phyloP scores from a whole-genome alignment of 1,139 yeast species.

The Hansenula lynferdii region DNA sequence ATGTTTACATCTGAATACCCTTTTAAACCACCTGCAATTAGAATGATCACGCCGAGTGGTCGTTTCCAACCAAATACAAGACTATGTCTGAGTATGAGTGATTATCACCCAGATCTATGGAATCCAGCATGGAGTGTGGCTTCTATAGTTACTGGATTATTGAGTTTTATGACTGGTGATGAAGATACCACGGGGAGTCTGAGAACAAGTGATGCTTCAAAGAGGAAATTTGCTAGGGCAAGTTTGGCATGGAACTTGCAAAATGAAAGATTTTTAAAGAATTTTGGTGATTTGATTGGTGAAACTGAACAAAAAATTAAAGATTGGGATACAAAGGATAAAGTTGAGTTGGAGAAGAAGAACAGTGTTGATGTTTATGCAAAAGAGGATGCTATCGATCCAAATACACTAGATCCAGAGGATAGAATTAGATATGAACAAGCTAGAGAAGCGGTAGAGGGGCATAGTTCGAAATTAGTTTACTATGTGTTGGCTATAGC shows the following conservation, averaged over 20 bases:
- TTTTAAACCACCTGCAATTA: slow-evolving; percentile 86
- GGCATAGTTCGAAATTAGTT: slow-evolving; percentile 20
- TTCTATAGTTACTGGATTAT: slow-evolving; percentile 76
- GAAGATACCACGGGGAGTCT: slow-evolving; percentile 57
- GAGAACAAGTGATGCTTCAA: slow-evolving; percentile 45
- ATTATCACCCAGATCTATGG: slow-evolving; percentile 92
- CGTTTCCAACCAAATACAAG: slow-evolving; percentile 75
- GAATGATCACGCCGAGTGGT: slow-evolving; percentile 85
- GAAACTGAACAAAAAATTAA: slow-evolving; percentile 33
- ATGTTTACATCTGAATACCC: slow-evolving; percentile 87
- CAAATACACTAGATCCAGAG: slow-evolving; percentile 39
- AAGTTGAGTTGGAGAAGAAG: slow-evolving; percentile 9
- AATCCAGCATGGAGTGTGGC: slow-evolving; percentile 94
- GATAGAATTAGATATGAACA: slow-evolving; percentile 38
- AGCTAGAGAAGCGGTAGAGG: slow-evolving; percentile 9
- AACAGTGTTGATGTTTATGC: no score
- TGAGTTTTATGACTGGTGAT: slow-evolving; percentile 79
- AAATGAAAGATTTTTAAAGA: slow-evolving; percentile 45
- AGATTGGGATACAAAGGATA: slow-evolving; percentile 12
- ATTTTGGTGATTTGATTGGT: slow-evolving; percentile 66
- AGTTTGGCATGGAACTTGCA: slow-evolving; percentile 63
- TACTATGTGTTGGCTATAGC: slow-evolving; percentile 28
- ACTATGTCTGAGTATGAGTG: slow-evolving; percentile 84
- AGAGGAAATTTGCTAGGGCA: slow-evolving; percentile 40
- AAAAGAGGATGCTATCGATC: slow-evolving; percentile 16